A percentile compares a stretch with the other conserved stretches of the same genome.
Evolutionary conservation across 352 stramenopile species (phyloP).

Genomic region (Globisporangium megalacanthum): DNA sequence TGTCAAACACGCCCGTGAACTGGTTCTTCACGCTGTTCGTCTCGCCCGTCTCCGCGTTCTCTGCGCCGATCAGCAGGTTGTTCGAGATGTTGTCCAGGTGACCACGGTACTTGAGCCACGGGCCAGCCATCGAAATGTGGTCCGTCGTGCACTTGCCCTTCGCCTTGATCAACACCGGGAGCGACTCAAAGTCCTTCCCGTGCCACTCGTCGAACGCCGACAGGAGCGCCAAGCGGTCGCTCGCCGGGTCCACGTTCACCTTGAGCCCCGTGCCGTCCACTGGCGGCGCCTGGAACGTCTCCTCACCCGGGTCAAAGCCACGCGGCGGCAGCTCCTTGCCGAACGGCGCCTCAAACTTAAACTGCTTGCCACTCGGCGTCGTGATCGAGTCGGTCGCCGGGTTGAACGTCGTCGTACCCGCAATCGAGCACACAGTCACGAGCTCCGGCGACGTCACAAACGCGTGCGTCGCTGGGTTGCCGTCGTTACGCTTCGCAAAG

Average conservation of each 20-base stretch:
- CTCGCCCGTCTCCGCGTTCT: slow-evolving; percentile 91
- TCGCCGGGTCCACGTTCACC: slow-evolving; percentile 79
- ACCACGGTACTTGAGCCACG: slow-evolving; percentile 93
- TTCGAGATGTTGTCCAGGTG: slow-evolving; percentile 95
- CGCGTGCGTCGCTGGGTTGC: slow-evolving; percentile 90
- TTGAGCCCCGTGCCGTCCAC: slow-evolving; percentile 50
- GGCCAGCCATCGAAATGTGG: slow-evolving; percentile 92
- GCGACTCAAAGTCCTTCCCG: slow-evolving; percentile 82
- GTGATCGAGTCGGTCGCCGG: slow-evolving; percentile 88
- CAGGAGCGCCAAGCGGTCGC: slow-evolving; percentile 85
- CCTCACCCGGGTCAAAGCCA: slow-evolving; percentile 89
- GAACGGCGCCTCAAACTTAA: slow-evolving; percentile 89
- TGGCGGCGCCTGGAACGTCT: slow-evolving; percentile 90
- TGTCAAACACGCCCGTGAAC: slow-evolving; percentile 81
- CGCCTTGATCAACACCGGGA: slow-evolving; percentile 92
- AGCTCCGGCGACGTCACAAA: slow-evolving; percentile 92
- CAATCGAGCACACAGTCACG: slow-evolving; percentile 88
- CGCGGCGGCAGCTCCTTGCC: slow-evolving; percentile 88
- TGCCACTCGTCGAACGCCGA: slow-evolving; percentile 87
- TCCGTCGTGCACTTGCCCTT: slow-evolving; percentile 95
- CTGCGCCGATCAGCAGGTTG: slow-evolving; percentile 92
- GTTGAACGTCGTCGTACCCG: slow-evolving; percentile 88
- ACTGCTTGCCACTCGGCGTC: slow-evolving; percentile 77
- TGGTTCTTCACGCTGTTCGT: slow-evolving; percentile 92
- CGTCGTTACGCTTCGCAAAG: slow-evolving; percentile 93